A percentile compares a stretch with the other conserved stretches of the same genome.
These are phyloP conservation scores for Craterostigma plantagineum DNA, from an alignment of 257 asterid species.

Conservation along the genomic window DNA sequence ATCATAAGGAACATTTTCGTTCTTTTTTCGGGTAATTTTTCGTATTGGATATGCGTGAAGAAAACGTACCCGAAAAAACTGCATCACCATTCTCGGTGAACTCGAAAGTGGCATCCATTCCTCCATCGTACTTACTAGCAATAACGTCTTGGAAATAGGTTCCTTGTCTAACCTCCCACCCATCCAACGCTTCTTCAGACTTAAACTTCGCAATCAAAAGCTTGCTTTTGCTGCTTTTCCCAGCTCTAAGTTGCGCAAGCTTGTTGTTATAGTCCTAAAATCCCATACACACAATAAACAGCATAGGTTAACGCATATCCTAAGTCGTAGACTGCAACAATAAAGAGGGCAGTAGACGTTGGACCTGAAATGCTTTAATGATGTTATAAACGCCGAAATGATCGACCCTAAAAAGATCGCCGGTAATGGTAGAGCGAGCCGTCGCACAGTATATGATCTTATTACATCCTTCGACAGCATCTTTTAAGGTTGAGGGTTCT, in stretches of 20 bases:
- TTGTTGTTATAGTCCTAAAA: constrained; percentile 75
- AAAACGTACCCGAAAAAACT: constrained; percentile 53
- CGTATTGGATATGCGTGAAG: too few relatives aligned
- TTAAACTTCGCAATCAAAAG: constrained; percentile 77
- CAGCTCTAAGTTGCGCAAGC: constrained; percentile 89
- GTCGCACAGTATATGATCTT: constrained; percentile 92
- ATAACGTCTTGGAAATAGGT: constrained; percentile 74
- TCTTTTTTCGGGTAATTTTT: background rate
- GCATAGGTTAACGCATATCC: constrained; percentile 6
- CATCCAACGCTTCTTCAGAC: constrained; percentile 55
- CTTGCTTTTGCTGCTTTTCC: constrained; percentile 99
- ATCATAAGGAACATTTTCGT: background rate
- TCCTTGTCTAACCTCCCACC: constrained; percentile 91
- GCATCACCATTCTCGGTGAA: constrained; percentile 53
- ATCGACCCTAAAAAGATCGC: constrained; percentile 87
- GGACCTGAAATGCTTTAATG: constrained; percentile 89
- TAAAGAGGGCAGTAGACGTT: background rate
- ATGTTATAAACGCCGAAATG: constrained; percentile 82
- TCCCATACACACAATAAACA: background rate
- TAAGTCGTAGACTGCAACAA: background rate
- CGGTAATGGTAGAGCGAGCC: constrained; percentile 87
- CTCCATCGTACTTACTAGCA: constrained; percentile 80
- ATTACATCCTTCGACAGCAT: constrained; percentile 72
- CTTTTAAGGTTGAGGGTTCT: constrained; percentile 51
- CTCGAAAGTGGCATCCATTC: constrained; percentile 86